These are phyloP conservation scores for Stagonosporopsis chrysanthemi DNA, from an alignment of 2,329 filamentous ascomycete species.

Conservation along the genomic window DNA sequence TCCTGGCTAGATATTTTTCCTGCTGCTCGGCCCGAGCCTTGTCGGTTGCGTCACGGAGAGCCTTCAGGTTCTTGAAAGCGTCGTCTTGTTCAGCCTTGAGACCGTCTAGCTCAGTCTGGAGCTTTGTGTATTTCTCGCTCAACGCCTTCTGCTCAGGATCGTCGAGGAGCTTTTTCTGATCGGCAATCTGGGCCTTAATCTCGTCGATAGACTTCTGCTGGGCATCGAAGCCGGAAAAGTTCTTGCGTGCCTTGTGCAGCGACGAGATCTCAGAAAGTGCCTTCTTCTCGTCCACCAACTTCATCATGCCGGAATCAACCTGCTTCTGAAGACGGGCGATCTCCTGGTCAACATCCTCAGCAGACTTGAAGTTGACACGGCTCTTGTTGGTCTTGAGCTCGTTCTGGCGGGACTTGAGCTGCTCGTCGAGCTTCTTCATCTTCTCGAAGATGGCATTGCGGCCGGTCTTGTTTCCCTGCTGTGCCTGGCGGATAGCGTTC, in stretches of 20 bases:
- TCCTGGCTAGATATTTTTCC: constrained; percentile 81
- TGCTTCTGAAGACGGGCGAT: constrained; percentile 82
- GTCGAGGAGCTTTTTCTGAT: constrained; percentile 86
- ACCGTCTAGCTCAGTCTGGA: constrained; percentile 85
- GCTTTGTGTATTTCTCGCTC: constrained; percentile 82
- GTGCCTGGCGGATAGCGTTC: constrained; percentile 84
- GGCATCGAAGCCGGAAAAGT: constrained; percentile 83
- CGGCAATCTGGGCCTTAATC: constrained; percentile 84
- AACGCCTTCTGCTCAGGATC: constrained; percentile 90
- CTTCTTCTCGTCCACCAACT: constrained; percentile 97
- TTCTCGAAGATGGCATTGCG: constrained; percentile 82
- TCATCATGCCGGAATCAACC: constrained; percentile 90
- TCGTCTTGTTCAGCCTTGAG: constrained; percentile 94
- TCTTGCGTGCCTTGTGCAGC: constrained; percentile 89
- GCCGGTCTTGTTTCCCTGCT: constrained; percentile 84
- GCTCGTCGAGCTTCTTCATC: constrained; percentile 89
- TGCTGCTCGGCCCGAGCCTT: constrained; percentile 86
- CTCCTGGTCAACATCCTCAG: constrained; percentile 85
- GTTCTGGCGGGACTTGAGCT: constrained; percentile 81
- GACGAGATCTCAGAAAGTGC: constrained; percentile 81
- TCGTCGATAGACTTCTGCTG: constrained; percentile 89
- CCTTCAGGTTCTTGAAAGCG: constrained; percentile 85
- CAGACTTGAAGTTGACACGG: constrained; percentile 84
- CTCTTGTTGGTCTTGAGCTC: constrained; percentile 87
- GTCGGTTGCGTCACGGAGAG: constrained; percentile 83